These are phyloP conservation scores for Myxozyma melibiosi DNA, from an alignment of 805 yeast species.

Conservation along the genomic window DNA sequence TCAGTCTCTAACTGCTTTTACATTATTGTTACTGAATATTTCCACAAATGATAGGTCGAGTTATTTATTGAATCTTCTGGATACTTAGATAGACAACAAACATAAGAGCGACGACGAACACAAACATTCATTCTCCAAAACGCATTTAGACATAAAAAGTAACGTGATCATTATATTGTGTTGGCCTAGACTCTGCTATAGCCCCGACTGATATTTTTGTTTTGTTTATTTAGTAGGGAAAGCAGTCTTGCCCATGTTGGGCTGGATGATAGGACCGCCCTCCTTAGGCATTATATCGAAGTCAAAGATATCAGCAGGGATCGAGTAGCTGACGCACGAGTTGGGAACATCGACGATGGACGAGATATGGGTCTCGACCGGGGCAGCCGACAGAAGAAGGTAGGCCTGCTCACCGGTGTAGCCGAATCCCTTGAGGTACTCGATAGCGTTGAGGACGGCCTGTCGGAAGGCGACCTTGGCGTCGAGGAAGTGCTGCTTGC, in stretches of 20 bases:
- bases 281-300: conserved; percentile 45
- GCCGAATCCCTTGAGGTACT: conserved; percentile 53
- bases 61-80: too few species aligned
- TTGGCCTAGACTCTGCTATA: too few species aligned
- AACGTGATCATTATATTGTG: background rate
- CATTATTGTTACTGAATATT: too few species aligned
- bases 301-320: conserved; percentile 57
- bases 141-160: background rate
- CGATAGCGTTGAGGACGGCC: conserved; percentile 53
- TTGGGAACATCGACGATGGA: conserved; percentile 57
- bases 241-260: conserved; percentile 29
- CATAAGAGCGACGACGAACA: too few species aligned
- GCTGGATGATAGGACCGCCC: conserved; percentile 30
- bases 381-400: conserved; percentile 51
- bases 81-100: too few species aligned
- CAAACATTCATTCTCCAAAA: background rate
- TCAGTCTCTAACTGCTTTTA: background rate
- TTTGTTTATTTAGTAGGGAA: conserved; percentile 13
- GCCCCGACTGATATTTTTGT: background rate
- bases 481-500: conserved; percentile 50
- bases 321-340: conserved; percentile 53
- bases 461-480: conserved; percentile 57
- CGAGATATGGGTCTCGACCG: conserved; percentile 56
- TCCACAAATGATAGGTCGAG: too few species aligned
- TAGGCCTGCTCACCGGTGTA: conserved; percentile 56